Evolutionary conservation across 148 eudicot genomes (phyloP), one percentile per base, ranked within the genome.

Genomic region (Dysphania ambrosioides): DNA sequence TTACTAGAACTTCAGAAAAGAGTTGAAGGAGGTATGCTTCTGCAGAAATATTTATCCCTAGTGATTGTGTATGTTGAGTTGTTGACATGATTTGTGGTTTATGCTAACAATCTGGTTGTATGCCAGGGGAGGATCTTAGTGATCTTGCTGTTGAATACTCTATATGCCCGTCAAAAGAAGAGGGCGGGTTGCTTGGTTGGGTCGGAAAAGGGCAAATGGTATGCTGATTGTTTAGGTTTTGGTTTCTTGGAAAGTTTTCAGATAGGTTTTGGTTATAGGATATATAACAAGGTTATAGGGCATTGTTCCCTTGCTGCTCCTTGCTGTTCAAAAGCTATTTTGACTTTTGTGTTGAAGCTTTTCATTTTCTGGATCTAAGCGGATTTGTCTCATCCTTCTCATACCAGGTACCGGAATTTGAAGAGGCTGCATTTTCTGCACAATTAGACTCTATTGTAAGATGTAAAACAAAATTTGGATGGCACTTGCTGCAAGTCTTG

Each of bases 141-240:
- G 98, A 90, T 72, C 85, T 94, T 75, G 97, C 98, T 75, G 84
- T 84, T 73, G 96, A 91, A 53, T 83, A 92, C 77, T 94, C 97
- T 1, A 76, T 86, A 35, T 94, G 97, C 68, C 97, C 98, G 3
- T 94, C 98, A 32, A 94, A 94, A 74, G 88, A 87, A 57, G 88
- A 91, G 66, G 98, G 97, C n/a, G 98, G 97, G 51, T 90, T 91
- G 93, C 98, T 94, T 82, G 98, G 98, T 40, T 94, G 98, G 97
- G 98, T 94, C 80, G 85, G 83, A 82, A 88, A 81, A 87, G 98
- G 97, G 42, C 97, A 94, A 85, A 91, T 91, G 98, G 98, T 94
- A 94, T 75, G 85, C 70, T 80, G 71, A 35, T 76, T 44, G 57
- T 75, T 13, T 75, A 62, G 30, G 31, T 67, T 35, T 71, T 8